Evolutionary conservation across 2,329 filamentous ascomycete species (phyloP).

Genomic region (Thyridium curvatum): DNA sequence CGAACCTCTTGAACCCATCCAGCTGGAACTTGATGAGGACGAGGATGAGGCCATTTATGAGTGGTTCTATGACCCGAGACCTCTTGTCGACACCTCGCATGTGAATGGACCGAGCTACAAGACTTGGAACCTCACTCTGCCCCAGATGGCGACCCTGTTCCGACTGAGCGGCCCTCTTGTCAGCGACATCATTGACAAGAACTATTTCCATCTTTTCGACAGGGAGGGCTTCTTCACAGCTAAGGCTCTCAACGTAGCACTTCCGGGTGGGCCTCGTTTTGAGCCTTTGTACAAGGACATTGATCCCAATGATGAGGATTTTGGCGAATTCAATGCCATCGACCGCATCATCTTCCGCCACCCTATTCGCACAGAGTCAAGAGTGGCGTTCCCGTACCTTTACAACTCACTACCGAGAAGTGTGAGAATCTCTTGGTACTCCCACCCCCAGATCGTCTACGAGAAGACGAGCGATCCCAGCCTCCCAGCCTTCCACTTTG

Average conservation of each 20-base stretch:
- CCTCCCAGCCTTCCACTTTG: slow-evolving; percentile 94
- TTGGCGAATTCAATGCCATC: slow-evolving; percentile 98
- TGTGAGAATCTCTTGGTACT: slow-evolving; percentile 90
- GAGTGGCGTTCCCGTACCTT: slow-evolving; percentile 87
- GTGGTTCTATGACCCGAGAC: slow-evolving; percentile 96
- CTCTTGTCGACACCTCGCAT: slow-evolving; percentile 83
- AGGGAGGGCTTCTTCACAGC: slow-evolving; percentile 91
- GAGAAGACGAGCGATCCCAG: slow-evolving; percentile 80
- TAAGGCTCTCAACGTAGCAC: slow-evolving; percentile 93
- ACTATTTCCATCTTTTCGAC: slow-evolving; percentile 98
- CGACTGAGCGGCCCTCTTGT: slow-evolving; percentile 85
- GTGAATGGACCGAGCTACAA: slow-evolving; percentile 97
- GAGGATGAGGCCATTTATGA: slow-evolving; percentile 89
- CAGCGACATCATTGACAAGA: slow-evolving; percentile 88
- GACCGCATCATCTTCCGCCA: slow-evolving; percentile 98
- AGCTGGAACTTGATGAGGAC: slow-evolving; percentile 93
- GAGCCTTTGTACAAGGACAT: slow-evolving; percentile 98
- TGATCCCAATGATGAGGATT: slow-evolving; percentile 97
- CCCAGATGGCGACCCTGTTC: slow-evolving; percentile 94
- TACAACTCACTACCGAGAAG: slow-evolving; percentile 96
- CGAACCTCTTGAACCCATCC: slow-evolving; percentile 92
- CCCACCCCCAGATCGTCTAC: slow-evolving; percentile 88
- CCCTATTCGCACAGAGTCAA: slow-evolving; percentile 90
- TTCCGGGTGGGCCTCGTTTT: slow-evolving; percentile 94
- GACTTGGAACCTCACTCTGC: slow-evolving; percentile 84